Base-by-base conservation (phyloP, 2,329 filamentous ascomycete species). In the Akanthomyces uredinophilus region DNA sequence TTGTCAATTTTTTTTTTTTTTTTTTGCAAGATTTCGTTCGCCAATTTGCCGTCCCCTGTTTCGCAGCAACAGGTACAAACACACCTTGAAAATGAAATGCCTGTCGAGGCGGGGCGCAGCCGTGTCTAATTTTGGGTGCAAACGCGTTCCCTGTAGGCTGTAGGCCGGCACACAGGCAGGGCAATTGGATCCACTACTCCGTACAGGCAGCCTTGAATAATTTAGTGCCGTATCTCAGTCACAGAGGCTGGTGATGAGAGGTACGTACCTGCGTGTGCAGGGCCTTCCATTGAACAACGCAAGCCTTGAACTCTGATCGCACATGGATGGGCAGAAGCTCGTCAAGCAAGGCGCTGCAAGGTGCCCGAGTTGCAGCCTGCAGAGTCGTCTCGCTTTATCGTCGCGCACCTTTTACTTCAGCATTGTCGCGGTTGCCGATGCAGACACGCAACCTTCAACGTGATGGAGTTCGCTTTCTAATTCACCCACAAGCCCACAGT, bases 51-150 rank as follows among this genome's bases (percentile, higher is more conserved):
- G 3, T 39, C 13, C 14, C 10, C 16, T 16, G 2, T 16, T 39
- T 37, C 13, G 37, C 5, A 16, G 37, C 37, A 39, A 39, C 37
- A 8, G 2, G 32, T 8, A 11, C 32, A 8, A 8, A 8, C 10
- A 35, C 32, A 32, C 29, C 29, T 37, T 37, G 35, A 10, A 3
- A 13, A 39, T 39, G 11, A 8, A 14, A 53, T 14, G 29, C 39
- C 49, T 27, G 7, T 10, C 27, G 24, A 18, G 16, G 58, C 20
- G 49, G 49, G 58, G 39, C 58, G 46, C n/a, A 39, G 49, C 32
- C 39, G 39, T 35, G 16, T 54, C 58, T 60, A 60, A 60, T 39
- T 39, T 46, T 54, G 58, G 58, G 41, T 47, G 58, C 58, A 60
- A 60, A 60, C 58, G 50, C 58, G 41, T 54, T 37, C 6, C 27